Percentiles rank a stretch among this genome's conserved stretches.
Evolutionary conservation across 2,329 filamentous ascomycete genomes (phyloP).

Genomic region (Chalaropsis ovoidea): DNA sequence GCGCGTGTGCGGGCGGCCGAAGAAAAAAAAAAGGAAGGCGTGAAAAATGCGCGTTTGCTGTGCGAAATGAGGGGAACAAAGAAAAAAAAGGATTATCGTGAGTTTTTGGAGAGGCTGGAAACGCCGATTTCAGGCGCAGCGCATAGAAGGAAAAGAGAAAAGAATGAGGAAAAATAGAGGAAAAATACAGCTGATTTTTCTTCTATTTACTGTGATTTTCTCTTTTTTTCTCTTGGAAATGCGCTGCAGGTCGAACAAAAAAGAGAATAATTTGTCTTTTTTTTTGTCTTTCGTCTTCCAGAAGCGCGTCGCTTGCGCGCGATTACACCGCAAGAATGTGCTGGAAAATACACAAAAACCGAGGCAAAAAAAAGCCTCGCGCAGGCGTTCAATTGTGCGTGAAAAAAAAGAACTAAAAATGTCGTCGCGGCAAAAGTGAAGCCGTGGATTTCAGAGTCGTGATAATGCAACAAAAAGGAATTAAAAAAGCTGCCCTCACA

Average conservation of each 20-base stretch:
- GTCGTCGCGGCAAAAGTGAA: neutral
- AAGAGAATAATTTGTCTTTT: neutral
- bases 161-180: neutral
- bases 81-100: neutral
- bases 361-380: neutral
- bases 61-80: neutral
- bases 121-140: neutral
- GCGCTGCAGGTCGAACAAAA: neutral
- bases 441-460: no score
- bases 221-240: neutral
- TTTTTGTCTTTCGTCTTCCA: neutral
- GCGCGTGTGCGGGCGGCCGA: neutral
- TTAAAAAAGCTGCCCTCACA: neutral
- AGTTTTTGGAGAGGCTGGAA: neutral
- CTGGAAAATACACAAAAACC: neutral
- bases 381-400: neutral
- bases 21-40: neutral
- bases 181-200: neutral
- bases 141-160: neutral
- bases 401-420: no score
- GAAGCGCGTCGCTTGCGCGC: neutral
- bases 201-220: neutral
- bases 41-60: constrained; percentile 1
- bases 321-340: neutral
- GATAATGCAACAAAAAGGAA: neutral